A percentile compares a stretch with the other conserved stretches of the same genome.
Conservation (phyloP, 2,329 filamentous ascomycete genomes). For the Chrysoporthe deuterocubensis region DNA sequence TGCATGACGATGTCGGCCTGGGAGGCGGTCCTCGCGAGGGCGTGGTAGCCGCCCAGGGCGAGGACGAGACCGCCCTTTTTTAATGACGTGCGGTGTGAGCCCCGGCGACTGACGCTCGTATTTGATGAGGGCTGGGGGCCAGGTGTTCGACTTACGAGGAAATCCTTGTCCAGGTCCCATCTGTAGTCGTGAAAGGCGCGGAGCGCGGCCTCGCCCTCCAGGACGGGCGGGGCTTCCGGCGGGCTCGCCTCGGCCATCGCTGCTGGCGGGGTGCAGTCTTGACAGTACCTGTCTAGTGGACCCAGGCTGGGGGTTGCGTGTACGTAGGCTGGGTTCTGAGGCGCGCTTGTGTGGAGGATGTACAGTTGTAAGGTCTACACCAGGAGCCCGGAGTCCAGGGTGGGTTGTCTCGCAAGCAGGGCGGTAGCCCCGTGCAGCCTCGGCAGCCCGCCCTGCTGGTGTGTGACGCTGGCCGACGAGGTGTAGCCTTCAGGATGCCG, state of each 20-base stretch:
- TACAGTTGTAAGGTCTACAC: neutral
- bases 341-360: neutral
- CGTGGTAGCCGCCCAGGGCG: slow-evolving; percentile 26
- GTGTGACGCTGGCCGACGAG: neutral
- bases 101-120: neutral
- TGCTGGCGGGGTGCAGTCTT: neutral
- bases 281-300: neutral
- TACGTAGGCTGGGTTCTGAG: no score
- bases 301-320: neutral
- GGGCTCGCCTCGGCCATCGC: slow-evolving; percentile 16
- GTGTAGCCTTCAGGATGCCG: neutral
- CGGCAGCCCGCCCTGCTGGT: no score
- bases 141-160: slow-evolving; percentile 22
- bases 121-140: neutral
- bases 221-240: neutral
- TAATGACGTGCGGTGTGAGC: neutral
- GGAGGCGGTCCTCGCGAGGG: slow-evolving; percentile 25
- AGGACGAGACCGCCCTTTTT: slow-evolving; percentile 27
- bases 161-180: slow-evolving; percentile 29
- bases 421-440: neutral
- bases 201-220: slow-evolving; percentile 9
- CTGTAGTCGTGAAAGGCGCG: slow-evolving; percentile 27
- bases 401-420: neutral
- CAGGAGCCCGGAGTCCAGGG: neutral
- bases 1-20: slow-evolving; percentile 30